Evolutionary conservation across 2,329 filamentous ascomycete genomes (phyloP), one percentile per base, ranked within the genome.

Genomic region (Ophiostoma ulmi): DNA sequence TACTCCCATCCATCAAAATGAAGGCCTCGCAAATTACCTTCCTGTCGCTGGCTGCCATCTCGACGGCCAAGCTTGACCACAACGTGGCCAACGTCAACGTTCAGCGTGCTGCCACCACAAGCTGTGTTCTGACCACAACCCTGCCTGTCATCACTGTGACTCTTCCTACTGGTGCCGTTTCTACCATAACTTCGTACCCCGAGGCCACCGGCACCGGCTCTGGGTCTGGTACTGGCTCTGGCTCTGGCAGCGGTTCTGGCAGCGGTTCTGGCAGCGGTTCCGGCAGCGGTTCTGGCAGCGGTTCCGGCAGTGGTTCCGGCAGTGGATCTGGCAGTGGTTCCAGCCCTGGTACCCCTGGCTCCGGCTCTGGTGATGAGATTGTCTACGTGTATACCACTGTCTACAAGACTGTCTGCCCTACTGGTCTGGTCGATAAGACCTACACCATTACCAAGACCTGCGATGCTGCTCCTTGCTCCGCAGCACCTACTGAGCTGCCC

Each of bases 371-470:
- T 14, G 48, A 31, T 8, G 5, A 35, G 7, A 26, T 38, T 11
- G 55, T 52, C 11, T 68, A 67, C 36, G 71, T 74, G 35, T 74
- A 74, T 68, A 69, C 63, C 1, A 73, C 72, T 31, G 70, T 70
- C 11, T 74, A 72, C 69, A 58, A 71, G 63, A 48, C 63, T 0
- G 39, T 74, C 22, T 74, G 73, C 70, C 26, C 72, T 1, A 71
- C 70, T 5, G 73, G 73, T 13, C 3, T 72, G 4, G 36, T 58
- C 13, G 66, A 72, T 36, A 71, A 69, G 68, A 74, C 74, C 7
- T 75, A 75, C 73, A 75, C 72, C 38, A 68, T 75, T 63, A 75
- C 74, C 52, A 74, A 75, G 72, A 73, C 73, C 13, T 75, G 74
- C n/a, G 69, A 70, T 39, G 7, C 67, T 8, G n/a, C 70, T 1